A percentile compares a stretch with the other conserved stretches of the same genome.
These are phyloP conservation scores for Trichoderma atroviride DNA, from an alignment of 2,329 filamentous ascomycete genomes.

Conservation along the genomic window DNA sequence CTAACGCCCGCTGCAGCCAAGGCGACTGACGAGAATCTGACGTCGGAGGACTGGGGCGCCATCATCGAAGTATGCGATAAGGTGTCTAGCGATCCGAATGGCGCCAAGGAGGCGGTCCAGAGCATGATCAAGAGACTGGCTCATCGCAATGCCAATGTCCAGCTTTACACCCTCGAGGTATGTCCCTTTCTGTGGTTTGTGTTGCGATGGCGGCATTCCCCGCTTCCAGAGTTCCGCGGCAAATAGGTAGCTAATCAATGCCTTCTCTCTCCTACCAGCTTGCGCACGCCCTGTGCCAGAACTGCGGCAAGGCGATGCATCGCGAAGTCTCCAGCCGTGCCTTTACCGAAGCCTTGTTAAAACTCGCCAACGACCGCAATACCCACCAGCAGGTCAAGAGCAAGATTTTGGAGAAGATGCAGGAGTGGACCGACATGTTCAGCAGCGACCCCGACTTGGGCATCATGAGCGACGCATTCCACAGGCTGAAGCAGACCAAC, in stretches of 20 bases:
- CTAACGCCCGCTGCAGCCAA: slow-evolving; percentile 50
- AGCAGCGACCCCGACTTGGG: slow-evolving; percentile 84
- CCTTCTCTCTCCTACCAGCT: slow-evolving; percentile 56
- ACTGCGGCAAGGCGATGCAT: slow-evolving; percentile 85
- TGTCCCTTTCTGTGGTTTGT: slow-evolving; percentile 28
- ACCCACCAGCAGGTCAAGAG: slow-evolving; percentile 95
- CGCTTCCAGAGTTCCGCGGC: background rate
- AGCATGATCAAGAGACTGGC: slow-evolving; percentile 90
- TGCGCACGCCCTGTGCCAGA: slow-evolving; percentile 87
- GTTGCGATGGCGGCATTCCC: slow-evolving; percentile 6
- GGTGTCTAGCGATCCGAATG: slow-evolving; percentile 56
- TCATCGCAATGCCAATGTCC: slow-evolving; percentile 93
- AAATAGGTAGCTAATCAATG: background rate
- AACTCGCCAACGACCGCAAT: slow-evolving; percentile 90
- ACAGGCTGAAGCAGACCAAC: slow-evolving; percentile 80
- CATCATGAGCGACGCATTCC: slow-evolving; percentile 96
- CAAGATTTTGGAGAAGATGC: slow-evolving; percentile 96
- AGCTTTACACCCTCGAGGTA: slow-evolving; percentile 90
- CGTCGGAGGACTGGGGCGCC: slow-evolving; percentile 71
- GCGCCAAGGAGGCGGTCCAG: slow-evolving; percentile 81
- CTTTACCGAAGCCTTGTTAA: slow-evolving; percentile 90
- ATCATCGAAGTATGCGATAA: slow-evolving; percentile 68
- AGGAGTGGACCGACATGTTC: slow-evolving; percentile 96
- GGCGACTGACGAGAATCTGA: slow-evolving; percentile 97
- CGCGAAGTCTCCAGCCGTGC: slow-evolving; percentile 87